Base-by-base conservation (phyloP, 805 yeast genomes). In the Teunomyces atbi region DNA sequence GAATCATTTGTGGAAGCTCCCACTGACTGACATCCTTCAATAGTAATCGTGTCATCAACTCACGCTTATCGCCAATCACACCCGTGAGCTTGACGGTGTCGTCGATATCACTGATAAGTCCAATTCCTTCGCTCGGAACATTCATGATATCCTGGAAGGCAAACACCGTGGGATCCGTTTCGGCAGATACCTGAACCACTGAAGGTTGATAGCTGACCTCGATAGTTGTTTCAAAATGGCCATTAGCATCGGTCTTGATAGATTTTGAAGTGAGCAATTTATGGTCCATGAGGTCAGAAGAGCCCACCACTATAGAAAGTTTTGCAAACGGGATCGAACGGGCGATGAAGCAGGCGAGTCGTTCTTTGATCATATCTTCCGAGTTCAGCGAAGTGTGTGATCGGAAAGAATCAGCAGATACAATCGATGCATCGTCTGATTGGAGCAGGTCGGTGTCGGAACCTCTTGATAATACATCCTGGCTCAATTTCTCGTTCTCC, bases 11-110 rank as follows among this genome's bases (percentile, higher is more conserved):
- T 0, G 89, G 84, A 16, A 94, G 79, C 42, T 74, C 76, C 81
- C 96, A 84, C n/a, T 77, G 79, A 4, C 73, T 64, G 44, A 80
- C 79, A 35, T 82, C 84, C 39, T 80, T 81, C 2, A 86, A 77
- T 48, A 94, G 81, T 0, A 90, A 83, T 58, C 86, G 91, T 48
- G 85, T 74, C 65, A 94, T 82, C 53, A 92, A 73, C 33, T 86
- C 89, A 48, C 95, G 75, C 65, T 89, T 90, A 50, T 91, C 96
- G 1, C 92, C 92, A 28, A 87, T 76, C 0, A 94, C 92, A 2
- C 98, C 98, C 0, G 99, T 90, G 35, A 81, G 73, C 58, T 94
- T 86, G 29, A 92, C 83, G 0, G 99, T 94, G 61, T 94, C 99
- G 61, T 94, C 99, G 35, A 94, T 84, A 63, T 94, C 99, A 57